A percentile compares a stretch with the other conserved stretches of the same genome.
These are phyloP conservation scores for Dipteronia dyeriana DNA, from an alignment of 345 rosid genomes.

Conservation along the genomic window DNA sequence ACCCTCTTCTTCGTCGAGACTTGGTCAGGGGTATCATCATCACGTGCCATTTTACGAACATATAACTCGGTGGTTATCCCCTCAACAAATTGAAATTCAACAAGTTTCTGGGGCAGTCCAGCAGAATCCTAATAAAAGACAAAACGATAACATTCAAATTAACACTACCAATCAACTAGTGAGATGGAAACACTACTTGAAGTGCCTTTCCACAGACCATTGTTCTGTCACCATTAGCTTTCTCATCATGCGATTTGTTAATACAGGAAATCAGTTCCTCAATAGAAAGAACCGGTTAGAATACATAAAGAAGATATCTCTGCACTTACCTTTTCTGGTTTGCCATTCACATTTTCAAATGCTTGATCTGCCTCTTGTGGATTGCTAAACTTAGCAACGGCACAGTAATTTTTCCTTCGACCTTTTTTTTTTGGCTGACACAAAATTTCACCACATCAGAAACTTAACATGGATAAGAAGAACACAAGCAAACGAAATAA, in stretches of 20 bases:
- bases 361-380: slow-evolving; percentile 61
- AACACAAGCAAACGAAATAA: not conserved
- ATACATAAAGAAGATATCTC: not conserved
- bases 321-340: slow-evolving; percentile 45
- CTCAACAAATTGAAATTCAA: slow-evolving; percentile 31
- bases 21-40: slow-evolving; percentile 16
- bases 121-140: slow-evolving; percentile 51
- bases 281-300: not conserved
- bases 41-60: slow-evolving; percentile 55
- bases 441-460: slow-evolving; percentile 22
- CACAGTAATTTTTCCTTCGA: slow-evolving; percentile 37
- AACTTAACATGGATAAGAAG: not conserved
- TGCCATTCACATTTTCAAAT: slow-evolving; percentile 55
- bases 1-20: slow-evolving; percentile 38
- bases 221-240: not conserved
- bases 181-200: not conserved
- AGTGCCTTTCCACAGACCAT: not conserved
- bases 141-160: slow-evolving; percentile 6
- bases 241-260: not conserved
- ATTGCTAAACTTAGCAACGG: slow-evolving; percentile 47
- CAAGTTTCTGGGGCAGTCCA: slow-evolving; percentile 65
- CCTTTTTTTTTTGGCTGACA: slow-evolving; percentile 54
- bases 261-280: slow-evolving; percentile 2
- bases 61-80: slow-evolving; percentile 43
- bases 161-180: slow-evolving; percentile 10